phyloP scores from a whole-genome alignment of 129 eudicot species.

The Glebionis coronaria region DNA sequence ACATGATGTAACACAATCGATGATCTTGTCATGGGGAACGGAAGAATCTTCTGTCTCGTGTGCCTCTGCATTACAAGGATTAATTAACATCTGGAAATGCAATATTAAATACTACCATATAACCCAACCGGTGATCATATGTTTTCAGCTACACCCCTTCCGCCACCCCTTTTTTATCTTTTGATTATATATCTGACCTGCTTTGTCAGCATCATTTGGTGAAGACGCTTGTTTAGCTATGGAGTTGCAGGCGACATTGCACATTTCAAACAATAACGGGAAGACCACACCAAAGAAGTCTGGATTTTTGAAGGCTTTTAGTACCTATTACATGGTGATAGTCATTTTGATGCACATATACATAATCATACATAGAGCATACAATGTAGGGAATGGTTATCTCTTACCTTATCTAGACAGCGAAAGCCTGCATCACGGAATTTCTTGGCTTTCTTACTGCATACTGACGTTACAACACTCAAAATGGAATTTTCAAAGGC shows the following conservation, averaged over 20 bases:
- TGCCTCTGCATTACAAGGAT: too few species aligned
- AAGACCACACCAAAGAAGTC: constrained; percentile 66
- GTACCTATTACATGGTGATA: too few species aligned
- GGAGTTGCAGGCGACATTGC: constrained; percentile 31
- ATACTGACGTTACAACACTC: constrained; percentile 62
- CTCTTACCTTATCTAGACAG: constrained; percentile 80
- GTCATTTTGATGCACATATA: background rate
- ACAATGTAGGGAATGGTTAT: background rate
- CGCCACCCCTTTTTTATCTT: too few species aligned
- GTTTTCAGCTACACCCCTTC: too few species aligned
- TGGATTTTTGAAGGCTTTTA: constrained; percentile 78
- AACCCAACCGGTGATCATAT: too few species aligned
- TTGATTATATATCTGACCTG: constrained; percentile 40
- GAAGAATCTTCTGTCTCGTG: too few species aligned
- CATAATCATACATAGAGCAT: background rate
- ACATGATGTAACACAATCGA: constrained; percentile 66
- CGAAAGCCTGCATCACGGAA: constrained; percentile 85
- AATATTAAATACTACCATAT: background rate
- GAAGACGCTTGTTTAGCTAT: constrained; percentile 44
- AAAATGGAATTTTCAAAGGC: constrained; percentile 59
- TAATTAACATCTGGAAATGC: constrained; percentile 15
- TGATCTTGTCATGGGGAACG: too few species aligned
- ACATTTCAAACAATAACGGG: constrained; percentile 68
- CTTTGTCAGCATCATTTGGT: constrained; percentile 39
- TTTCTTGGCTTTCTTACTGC: constrained; percentile 67